A percentile compares a stretch with the other conserved stretches of the same genome.
phyloP scores from a whole-genome alignment of 83 land plant genomes.

The Diphasiastrum complanatum region DNA sequence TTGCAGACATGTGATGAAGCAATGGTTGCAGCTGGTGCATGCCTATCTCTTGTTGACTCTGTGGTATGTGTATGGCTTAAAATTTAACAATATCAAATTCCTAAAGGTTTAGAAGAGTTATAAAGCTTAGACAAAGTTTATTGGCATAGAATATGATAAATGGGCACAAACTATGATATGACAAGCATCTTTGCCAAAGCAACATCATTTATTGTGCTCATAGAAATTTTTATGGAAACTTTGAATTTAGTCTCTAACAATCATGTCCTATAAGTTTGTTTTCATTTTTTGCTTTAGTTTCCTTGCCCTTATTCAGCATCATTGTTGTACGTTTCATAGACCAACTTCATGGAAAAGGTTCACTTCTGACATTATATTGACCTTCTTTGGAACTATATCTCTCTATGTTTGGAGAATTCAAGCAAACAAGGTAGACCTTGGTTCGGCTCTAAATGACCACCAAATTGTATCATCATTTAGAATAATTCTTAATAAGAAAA shows the following conservation, averaged over 20 bases:
- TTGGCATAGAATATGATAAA: too few relatives aligned
- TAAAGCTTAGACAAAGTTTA: too few relatives aligned
- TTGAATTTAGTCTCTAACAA: neutral
- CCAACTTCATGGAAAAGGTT: too few relatives aligned
- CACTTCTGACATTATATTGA: too few relatives aligned
- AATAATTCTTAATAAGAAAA: too few relatives aligned
- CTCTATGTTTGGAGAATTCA: too few relatives aligned
- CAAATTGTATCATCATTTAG: too few relatives aligned
- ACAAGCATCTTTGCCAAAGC: too few relatives aligned
- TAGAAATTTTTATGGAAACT: neutral
- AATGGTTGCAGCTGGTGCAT: constrained; percentile 84
- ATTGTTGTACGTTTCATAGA: constrained; percentile 2
- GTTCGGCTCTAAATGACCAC: too few relatives aligned
- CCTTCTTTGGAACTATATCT: too few relatives aligned
- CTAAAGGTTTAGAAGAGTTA: neutral
- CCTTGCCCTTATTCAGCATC: neutral
- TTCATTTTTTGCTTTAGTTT: neutral
- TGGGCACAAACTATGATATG: too few relatives aligned
- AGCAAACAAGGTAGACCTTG: too few relatives aligned
- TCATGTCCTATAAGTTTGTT: neutral
- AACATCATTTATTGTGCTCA: neutral
- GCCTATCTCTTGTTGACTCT: constrained; percentile 69
- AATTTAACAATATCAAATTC: neutral
- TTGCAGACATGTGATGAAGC: constrained; percentile 79
- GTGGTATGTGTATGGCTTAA: constrained; percentile 49